Percentiles rank a stretch among this genome's conserved stretches.
Evolutionary conservation across 129 eudicot species (phyloP).

Genomic region (Artemisia annua): DNA sequence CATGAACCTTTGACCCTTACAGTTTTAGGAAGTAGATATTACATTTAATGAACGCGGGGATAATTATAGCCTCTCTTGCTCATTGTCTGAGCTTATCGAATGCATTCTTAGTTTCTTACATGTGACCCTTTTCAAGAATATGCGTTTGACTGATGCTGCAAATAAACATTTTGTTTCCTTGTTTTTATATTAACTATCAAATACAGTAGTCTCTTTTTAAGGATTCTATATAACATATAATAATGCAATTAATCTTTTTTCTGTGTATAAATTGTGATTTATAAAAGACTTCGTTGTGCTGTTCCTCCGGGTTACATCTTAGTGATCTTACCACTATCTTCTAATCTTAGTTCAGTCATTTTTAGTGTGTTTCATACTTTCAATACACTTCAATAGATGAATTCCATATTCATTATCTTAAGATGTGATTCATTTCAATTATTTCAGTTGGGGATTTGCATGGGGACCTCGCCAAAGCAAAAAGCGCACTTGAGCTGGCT

Average conservation of each 20-base stretch:
- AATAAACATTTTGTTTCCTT: constrained; percentile 1
- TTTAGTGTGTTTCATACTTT: constrained; percentile 12
- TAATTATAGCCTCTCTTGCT: not conserved
- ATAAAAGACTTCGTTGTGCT: not conserved
- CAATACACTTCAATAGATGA: not conserved
- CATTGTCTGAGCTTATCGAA: constrained; percentile 11
- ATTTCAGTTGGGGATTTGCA: constrained; percentile 91
- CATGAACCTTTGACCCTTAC: not conserved
- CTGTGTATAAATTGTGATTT: not conserved
- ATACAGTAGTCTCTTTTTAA: constrained; percentile 9
- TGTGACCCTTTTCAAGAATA: constrained; percentile 2
- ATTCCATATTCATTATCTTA: constrained; percentile 7
- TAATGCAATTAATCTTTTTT: not conserved
- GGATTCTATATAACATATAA: not conserved
- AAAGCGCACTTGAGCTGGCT: constrained; percentile 88
- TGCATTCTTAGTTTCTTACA: not conserved
- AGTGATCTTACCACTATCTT: not conserved
- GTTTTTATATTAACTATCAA: constrained; percentile 6
- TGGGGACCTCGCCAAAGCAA: constrained; percentile 89
- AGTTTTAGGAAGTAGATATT: constrained; percentile 18
- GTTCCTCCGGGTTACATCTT: not conserved
- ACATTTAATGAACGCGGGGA: not conserved
- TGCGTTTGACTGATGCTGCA: not conserved
- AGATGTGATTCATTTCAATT: constrained; percentile 3
- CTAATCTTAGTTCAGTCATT: not conserved